These are phyloP conservation scores for Verticillium dahliae DNA, from an alignment of 2,329 filamentous ascomycete genomes.

Conservation along the genomic window DNA sequence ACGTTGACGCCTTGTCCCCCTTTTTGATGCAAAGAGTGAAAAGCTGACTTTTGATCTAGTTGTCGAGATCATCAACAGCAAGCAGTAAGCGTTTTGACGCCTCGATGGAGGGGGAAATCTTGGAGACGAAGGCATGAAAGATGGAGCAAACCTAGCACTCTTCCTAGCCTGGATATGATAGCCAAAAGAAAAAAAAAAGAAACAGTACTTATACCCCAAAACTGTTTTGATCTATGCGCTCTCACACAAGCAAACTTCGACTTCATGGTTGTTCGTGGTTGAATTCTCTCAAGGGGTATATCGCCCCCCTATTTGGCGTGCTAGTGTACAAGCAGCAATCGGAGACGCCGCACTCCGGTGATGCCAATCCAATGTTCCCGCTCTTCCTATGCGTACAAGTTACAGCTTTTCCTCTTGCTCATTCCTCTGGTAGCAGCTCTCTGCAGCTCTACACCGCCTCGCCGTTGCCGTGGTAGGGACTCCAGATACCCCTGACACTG, in stretches of 20 bases:
- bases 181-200: not conserved
- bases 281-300: not conserved
- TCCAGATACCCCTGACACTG: conserved; percentile 65
- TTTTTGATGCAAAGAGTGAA: not conserved
- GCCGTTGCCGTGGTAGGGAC: conserved; percentile 59
- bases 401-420: not conserved
- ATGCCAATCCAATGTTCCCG: not conserved
- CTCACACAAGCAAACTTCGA: not conserved
- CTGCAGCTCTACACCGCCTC: conserved; percentile 38
- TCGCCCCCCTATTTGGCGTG: not conserved
- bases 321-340: conserved; percentile 1
- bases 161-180: not conserved
- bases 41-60: conserved; percentile 28
- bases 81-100: conserved; percentile 30
- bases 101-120: not conserved
- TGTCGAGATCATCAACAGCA: conserved; percentile 55
- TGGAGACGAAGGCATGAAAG: not conserved
- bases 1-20: conserved; percentile 30
- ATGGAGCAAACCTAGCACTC: not conserved
- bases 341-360: not conserved
- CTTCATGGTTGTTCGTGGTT: not conserved
- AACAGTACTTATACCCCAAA: not conserved
- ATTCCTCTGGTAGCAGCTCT: not conserved
- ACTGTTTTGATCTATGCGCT: not conserved
- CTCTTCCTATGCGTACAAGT: not conserved